Evolutionary conservation across 108 stramenopile genomes (phyloP), one percentile per base, ranked within the genome.

Genomic region (Nitzschia sp.): DNA sequence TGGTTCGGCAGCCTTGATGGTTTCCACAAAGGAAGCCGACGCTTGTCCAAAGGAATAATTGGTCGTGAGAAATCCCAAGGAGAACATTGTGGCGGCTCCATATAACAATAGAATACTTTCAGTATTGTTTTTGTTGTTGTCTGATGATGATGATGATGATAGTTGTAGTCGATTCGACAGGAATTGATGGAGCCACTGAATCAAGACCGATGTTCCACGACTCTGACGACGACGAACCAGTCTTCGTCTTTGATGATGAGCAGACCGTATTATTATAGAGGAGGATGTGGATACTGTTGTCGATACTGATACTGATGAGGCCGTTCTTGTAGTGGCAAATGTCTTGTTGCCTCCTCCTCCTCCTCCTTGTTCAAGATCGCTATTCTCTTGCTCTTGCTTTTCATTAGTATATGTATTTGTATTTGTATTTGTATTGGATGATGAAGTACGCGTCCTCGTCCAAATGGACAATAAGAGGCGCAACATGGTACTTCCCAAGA

Each of bases 1-100:
- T 0, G 92, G 92, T 71, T 93, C 92, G 0, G 92, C 85, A 16
- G 92, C 92, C 66, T 93, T 93, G 76, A 93, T 65, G 41, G 92
- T 93, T 76, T 93, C 92, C 22, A 93, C 92, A 63, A 90, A 91
- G 35, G 85, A 72, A 1, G 89, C 84, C 21, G 87, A 81, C 21
- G 85, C 79, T 15, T 54, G 55, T 21, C 60, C 53, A 61, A 93
- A 93, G 4, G 78, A 85, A 46, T 59, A 61, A 53, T 93, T 93
- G 31, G 92, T 93, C 21, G 79, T 31, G 17, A 80, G 60, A 65
- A 93, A 93, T 56, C 92, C 92, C 0, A 86, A 28, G 29, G 76
- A 52, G 55, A 93, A 93, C 53, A 13, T 38, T 55, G 11, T 25
- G 33, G 48, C 48, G 21, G 2, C 55, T 16, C 6, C 3, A 34